These are phyloP conservation scores for Chlorencoelia australis DNA, from an alignment of 2,329 filamentous ascomycete genomes.

Conservation along the genomic window DNA sequence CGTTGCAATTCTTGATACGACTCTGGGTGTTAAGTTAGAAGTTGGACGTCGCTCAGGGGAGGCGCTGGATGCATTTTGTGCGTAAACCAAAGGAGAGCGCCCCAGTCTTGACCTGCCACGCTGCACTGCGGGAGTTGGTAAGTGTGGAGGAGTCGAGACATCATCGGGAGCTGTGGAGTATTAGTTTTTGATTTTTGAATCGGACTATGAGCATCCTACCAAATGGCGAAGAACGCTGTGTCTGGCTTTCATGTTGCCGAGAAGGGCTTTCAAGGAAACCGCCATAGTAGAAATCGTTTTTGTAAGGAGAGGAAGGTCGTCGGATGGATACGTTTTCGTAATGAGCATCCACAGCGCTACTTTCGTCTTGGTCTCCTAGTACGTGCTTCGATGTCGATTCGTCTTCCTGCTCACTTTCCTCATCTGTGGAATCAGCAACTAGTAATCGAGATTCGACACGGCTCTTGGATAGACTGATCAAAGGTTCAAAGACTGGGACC, in stretches of 20 bases:
- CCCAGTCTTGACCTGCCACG: conserved; percentile 17
- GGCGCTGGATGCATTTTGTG: conserved; percentile 15
- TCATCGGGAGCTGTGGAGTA: conserved; percentile 19
- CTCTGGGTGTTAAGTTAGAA: conserved; percentile 18
- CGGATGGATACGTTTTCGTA: conserved; percentile 1
- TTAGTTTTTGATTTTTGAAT: conserved; percentile 2
- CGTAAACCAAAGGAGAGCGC: conserved; percentile 26
- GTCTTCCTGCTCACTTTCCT: too few species aligned
- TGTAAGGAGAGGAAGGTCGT: conserved; percentile 10
- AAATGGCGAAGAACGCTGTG: conserved; percentile 14
- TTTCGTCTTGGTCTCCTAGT: not conserved
- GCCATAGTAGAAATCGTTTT: conserved; percentile 23
- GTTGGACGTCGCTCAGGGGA: conserved; percentile 5
- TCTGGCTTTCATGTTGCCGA: conserved; percentile 4
- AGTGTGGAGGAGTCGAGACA: conserved; percentile 19
- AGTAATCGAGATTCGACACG: too few species aligned
- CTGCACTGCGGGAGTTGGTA: conserved; percentile 8
- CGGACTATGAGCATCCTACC: conserved; percentile 5
- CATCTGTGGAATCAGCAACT: too few species aligned
- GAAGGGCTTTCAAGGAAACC: conserved; percentile 20
- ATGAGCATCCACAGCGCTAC: conserved; percentile 1
- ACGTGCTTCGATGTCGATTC: too few species aligned
- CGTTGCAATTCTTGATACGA: conserved; percentile 16
- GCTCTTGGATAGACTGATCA: too few species aligned
- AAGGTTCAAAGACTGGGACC: too few species aligned